Base-by-base conservation (phyloP, 1,284 basidiomycete species). In the Irpex rosettiformis region DNA sequence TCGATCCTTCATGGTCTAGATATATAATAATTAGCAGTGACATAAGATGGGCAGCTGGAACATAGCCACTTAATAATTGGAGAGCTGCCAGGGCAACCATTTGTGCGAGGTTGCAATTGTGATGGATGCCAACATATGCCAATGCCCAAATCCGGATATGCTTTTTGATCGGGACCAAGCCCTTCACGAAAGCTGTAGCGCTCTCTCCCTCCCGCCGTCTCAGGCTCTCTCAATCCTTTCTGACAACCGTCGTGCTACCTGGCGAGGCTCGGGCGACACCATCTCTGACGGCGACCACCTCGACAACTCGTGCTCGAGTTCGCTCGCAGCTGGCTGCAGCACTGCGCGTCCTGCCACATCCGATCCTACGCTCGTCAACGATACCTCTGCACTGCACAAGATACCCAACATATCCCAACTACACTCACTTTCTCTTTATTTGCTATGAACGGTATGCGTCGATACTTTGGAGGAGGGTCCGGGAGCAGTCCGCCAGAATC, bases 371-470 rank as follows among this genome's bases (percentile, higher is more conserved):
- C 27, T 51, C 18, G 11, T 28, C 48, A 1, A 53, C 57, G 57
- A 61, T 61, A 61, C 59, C 60, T 47, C 33, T 47, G 33, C 47
- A 37, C 33, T 47, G 33, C 47, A 37, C 60, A 61, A 28, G 60
- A 61, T 61, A 61, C 60, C 60, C 60, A 21, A 42, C 30, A 53
- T 60, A 57, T 21, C 33, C 55, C 57, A 60, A 60, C 51, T 37
- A 29, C 10, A 33, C 25, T 42, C 42, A 5, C n/a, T 25, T 27
- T 28, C 30, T 30, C 21, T 52, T 48, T 43, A 28, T 43, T 45
- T 29, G 42, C 5, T 55, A 89, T 89, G 86, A 86, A 89, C 79
- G 86, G 86, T 66, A 84, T 89, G 60, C 85, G 86, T 67, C 82
- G 84, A 71, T 80, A 88, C 62, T 78, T 89, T 42, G 76, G 75